Base-by-base conservation (phyloP, 2,329 filamentous ascomycete genomes). In the Aspergillus versicolor region DNA sequence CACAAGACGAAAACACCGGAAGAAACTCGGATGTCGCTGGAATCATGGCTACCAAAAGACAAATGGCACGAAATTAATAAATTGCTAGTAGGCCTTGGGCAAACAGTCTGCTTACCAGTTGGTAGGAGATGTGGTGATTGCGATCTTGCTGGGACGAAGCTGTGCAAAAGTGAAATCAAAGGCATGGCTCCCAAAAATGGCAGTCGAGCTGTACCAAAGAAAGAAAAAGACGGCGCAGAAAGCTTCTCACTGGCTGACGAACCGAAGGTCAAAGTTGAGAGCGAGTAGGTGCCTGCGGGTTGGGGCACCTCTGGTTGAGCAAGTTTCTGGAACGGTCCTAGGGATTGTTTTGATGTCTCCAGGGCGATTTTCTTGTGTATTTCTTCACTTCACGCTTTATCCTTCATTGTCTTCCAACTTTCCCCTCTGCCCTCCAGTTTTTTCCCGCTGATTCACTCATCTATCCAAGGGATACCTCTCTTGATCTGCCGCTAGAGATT, bases 1-100 rank as follows among this genome's bases (percentile, higher is more conserved):
- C 85, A 95, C 72, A 85, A 84, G 72, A 93, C 89, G 2, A 87
- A 85, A 66, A 88, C 80, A 12, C 92, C 92, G 0, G 92, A 97
- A 77, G 89, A 90, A 71, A 96, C 92, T 30, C 82, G 92, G 43
- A 76, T 81, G 53, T 84, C 86, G 34, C 79, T 97, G 57, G 84
- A 97, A 77, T 81, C 81, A 15, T 97, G 92, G 92, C 78, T 97
- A 65, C 92, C 92, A 2, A 83, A 75, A 58, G 90, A 96, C 50
- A 86, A 84, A 67, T 97, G 92, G 92, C 89, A 90, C 73, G 91
- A 96, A 75, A 95, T 97, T 72, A 97, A 97, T 74, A 87, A 88
- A 76, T 75, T 96, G 73, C 81, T 97, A 40, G 92, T 97, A 32
- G 92, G 92, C 0, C 81, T 96, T 60, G 92, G 92, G 0, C 92